These are phyloP conservation scores for Sanghuangporus sanghuang DNA, from an alignment of 1,284 basidiomycete genomes.

Conservation along the genomic window DNA sequence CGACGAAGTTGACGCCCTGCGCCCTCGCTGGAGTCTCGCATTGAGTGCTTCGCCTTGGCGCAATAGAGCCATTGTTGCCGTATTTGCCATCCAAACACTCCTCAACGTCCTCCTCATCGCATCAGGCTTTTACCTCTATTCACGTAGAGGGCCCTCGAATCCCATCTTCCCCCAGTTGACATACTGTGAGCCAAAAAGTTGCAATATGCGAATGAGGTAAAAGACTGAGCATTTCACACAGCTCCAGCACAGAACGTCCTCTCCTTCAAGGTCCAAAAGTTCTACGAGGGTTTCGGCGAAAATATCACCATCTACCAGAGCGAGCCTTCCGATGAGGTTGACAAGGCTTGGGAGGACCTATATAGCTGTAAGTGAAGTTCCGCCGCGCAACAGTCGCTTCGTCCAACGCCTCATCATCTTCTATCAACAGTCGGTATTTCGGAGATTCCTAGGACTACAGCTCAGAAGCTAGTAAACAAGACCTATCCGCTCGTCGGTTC, in stretches of 20 bases:
- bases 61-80: neutral
- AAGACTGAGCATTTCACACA: neutral
- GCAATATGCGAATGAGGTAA: neutral
- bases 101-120: neutral
- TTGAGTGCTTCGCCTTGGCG: neutral
- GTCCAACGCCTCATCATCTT: slow-evolving; percentile 6
- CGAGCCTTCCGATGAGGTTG: slow-evolving; percentile 22
- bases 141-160: neutral
- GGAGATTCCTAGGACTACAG: slow-evolving; percentile 24
- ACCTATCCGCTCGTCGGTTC: slow-evolving; percentile 19
- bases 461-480: slow-evolving; percentile 24
- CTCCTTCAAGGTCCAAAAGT: neutral
- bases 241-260: neutral
- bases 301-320: slow-evolving; percentile 22
- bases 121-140: neutral
- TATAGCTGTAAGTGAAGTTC: slow-evolving; percentile 19
- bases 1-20: neutral
- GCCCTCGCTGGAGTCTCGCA: neutral
- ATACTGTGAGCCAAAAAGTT: neutral
- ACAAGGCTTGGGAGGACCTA: slow-evolving; percentile 20
- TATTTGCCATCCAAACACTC: neutral
- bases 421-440: slow-evolving; percentile 19
- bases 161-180: neutral
- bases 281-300: neutral
- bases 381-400: neutral